Conservation (phyloP, 148 eudicot genomes). For the Tetragonia tetragonoides region DNA sequence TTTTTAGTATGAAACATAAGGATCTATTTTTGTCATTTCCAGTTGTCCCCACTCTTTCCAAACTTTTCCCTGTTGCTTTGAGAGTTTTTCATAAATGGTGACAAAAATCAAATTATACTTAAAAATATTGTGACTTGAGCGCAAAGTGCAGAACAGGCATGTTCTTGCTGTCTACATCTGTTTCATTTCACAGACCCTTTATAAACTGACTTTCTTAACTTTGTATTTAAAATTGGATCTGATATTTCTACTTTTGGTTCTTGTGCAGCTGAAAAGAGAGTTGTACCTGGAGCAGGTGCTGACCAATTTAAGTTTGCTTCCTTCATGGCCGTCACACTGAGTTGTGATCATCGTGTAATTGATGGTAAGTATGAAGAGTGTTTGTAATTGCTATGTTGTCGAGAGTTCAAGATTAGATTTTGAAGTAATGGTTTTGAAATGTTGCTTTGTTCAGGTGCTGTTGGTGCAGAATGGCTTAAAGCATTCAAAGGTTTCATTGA, state of each 20-base stretch:
- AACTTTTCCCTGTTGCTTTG: neutral
- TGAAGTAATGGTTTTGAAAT: neutral
- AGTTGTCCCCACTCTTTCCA: neutral
- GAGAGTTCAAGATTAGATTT: neutral
- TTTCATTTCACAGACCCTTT: neutral
- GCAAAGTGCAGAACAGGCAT: neutral
- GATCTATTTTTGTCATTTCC: neutral
- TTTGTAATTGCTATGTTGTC: neutral
- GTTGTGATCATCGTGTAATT: slow-evolving; percentile 96
- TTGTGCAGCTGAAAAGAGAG: slow-evolving; percentile 86
- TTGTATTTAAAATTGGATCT: neutral
- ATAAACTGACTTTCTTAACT: neutral
- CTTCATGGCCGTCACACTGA: slow-evolving; percentile 83
- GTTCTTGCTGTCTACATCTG: neutral
- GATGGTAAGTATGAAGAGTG: slow-evolving; percentile 57
- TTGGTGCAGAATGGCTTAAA: slow-evolving; percentile 98
- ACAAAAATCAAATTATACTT: neutral
- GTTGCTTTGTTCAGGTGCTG: slow-evolving; percentile 58
- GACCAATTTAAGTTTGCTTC: slow-evolving; percentile 70
- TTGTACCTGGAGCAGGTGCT: slow-evolving; percentile 57
- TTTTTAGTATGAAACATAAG: neutral
- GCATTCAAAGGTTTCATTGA: slow-evolving; percentile 95
- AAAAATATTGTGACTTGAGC: neutral
- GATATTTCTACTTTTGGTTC: slow-evolving; percentile 3
- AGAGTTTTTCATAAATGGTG: neutral